Base-by-base conservation (phyloP, 371 early-diverging fungal genomes). In the Rhizomucor miehei region DNA sequence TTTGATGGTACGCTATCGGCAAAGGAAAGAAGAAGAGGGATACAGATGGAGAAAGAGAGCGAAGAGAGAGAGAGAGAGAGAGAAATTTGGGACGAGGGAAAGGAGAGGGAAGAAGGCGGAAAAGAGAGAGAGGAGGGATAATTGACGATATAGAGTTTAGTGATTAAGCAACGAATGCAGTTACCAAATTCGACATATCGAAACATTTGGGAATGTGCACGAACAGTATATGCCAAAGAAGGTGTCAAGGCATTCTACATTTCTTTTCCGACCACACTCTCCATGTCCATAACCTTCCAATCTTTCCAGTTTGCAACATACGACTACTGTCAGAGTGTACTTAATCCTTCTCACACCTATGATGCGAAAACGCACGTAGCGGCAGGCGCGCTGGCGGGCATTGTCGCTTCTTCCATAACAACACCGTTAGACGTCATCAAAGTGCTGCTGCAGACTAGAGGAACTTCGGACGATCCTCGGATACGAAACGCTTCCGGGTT, bases 131-230 rank as follows among this genome's bases (percentile, higher is more conserved):
- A 29, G 8, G 29, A 29, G 8, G 3, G 29, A 29, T n/a, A n/a
- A n/a, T n/a, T n/a, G n/a, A n/a, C n/a, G n/a, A n/a, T n/a, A n/a
- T n/a, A n/a, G 8, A 29, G 8, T 5, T 29, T 67, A 87, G 97
- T 97, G 25, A 74, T 96, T 62, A 97, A 97, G 70, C 97, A 97
- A 68, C 81, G 98, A n/a, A 94, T 96, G 96, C 98, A 97, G 68
- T 65, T 93, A 25, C 82, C 81, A 38, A 81, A 85, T 44, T 79
- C 88, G 0, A 67, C 68, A 2, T 87, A 91, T 60, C 71, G 76
- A 17, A 84, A 69, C 37, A 83, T 93, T 14, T 24, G 81, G 11
- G 82, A 88, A 13, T 94, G 94, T 60, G 91, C 89, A 0, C 55
- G 63, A 17, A 60, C 71, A n/a, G 84, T 95, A 8, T 70, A 88